These are phyloP conservation scores for Hypholoma sublateritium DNA, from an alignment of 768 basidiomycete genomes.

Conservation along the genomic window DNA sequence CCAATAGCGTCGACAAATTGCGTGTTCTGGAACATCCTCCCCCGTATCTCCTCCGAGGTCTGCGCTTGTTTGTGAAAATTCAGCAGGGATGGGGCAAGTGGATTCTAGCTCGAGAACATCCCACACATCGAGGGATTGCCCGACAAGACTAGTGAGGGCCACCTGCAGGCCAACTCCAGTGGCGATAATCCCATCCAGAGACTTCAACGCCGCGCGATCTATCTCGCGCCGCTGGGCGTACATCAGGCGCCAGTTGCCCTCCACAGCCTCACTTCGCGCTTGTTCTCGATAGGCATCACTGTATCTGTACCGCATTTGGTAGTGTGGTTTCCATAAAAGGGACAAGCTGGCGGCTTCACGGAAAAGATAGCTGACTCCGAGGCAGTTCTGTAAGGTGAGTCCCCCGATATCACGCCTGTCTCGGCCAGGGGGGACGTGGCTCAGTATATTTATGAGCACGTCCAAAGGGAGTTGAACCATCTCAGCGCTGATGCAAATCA, in stretches of 20 bases:
- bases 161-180: constrained; percentile 37
- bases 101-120: constrained; percentile 46
- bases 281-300: constrained; percentile 35
- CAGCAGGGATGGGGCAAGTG: constrained; percentile 31
- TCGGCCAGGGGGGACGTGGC: constrained; percentile 19
- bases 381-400: constrained; percentile 39
- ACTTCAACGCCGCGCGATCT: constrained; percentile 40
- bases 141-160: constrained; percentile 37
- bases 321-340: constrained; percentile 53
- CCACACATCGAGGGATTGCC: constrained; percentile 54
- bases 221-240: constrained; percentile 45
- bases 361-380: constrained; percentile 36
- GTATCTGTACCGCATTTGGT: constrained; percentile 47
- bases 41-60: background rate
- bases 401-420: constrained; percentile 20
- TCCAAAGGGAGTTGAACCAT: constrained; percentile 28
- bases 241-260: constrained; percentile 44
- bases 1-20: constrained; percentile 44
- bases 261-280: constrained; percentile 25
- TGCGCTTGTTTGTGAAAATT: constrained; percentile 9
- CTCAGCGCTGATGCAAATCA: constrained; percentile 35
- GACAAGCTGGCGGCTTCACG: constrained; percentile 42
- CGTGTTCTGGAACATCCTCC: constrained; percentile 5
- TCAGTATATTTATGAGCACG: constrained; percentile 26
- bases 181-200: constrained; percentile 40